phyloP scores from a whole-genome alignment of 176 grass and related monocot genomes.

The Avena sativa region DNA sequence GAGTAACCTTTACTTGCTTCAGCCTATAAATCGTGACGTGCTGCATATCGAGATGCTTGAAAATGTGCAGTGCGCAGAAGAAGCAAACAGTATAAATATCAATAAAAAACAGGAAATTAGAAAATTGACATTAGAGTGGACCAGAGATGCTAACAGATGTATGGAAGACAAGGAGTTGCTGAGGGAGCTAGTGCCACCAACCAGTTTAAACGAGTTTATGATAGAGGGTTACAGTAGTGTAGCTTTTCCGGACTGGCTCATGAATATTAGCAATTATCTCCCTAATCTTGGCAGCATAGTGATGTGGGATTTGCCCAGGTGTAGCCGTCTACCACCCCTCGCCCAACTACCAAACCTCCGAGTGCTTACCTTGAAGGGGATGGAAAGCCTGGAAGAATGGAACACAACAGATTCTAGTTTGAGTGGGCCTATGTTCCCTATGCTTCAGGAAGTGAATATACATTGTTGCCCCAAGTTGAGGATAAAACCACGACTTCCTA shows the following conservation, averaged over 20 bases:
- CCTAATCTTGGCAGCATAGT: background rate
- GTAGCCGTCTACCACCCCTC: background rate
- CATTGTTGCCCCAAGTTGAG: conserved; percentile 3
- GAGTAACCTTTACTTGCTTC: background rate
- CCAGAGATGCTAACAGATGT: background rate
- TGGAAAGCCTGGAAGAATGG: background rate
- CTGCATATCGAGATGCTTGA: background rate
- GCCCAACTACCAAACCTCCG: background rate
- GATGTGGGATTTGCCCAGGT: background rate
- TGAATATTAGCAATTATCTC: background rate
- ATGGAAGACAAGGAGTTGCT: background rate
- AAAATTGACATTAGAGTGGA: background rate
- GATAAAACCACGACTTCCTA: conserved; percentile 1
- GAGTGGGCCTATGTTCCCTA: background rate
- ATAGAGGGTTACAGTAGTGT: background rate
- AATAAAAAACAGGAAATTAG: background rate
- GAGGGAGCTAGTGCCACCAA: background rate
- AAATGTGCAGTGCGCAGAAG: background rate
- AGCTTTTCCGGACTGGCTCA: background rate
- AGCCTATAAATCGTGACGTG: background rate
- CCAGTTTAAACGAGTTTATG: background rate
- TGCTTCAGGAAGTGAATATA: background rate
- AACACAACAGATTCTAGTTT: background rate
- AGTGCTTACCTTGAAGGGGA: background rate
- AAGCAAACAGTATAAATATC: background rate